Evolutionary conservation across 257 asterid genomes (phyloP).

Genomic region (Echium plantagineum): DNA sequence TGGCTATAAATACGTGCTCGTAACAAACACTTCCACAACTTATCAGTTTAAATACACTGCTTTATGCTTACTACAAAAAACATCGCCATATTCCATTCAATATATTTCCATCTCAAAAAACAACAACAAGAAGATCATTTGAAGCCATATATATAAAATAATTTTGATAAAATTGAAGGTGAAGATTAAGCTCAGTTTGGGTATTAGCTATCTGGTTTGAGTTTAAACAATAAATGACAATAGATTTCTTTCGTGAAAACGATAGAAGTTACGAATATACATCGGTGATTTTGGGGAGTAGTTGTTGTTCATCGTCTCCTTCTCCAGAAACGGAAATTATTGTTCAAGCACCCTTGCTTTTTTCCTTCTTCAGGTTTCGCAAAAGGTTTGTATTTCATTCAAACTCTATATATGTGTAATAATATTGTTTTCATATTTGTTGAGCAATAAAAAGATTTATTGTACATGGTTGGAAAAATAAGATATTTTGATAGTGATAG

Average conservation of each 20-base stretch:
- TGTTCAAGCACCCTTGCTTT: background rate
- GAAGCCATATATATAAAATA: too few relatives aligned
- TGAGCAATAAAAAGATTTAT: too few relatives aligned
- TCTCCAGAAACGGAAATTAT: background rate
- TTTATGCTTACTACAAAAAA: background rate
- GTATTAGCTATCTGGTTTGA: too few relatives aligned
- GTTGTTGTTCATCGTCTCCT: background rate
- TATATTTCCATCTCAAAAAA: background rate
- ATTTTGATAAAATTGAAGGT: background rate
- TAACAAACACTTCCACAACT: too few relatives aligned
- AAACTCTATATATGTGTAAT: too few relatives aligned
- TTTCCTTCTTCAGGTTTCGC: background rate
- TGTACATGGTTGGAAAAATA: too few relatives aligned
- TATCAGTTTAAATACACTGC: too few relatives aligned
- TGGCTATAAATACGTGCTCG: too few relatives aligned
- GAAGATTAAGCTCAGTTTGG: background rate
- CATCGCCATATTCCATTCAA: background rate
- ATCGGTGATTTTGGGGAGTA: background rate
- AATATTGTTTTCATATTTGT: too few relatives aligned
- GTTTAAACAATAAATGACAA: background rate
- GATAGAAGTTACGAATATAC: too few relatives aligned
- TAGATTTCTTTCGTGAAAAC: too few relatives aligned
- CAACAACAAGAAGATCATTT: background rate
- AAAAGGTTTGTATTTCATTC: background rate
- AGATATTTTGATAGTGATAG: too few relatives aligned